Base-by-base conservation (phyloP, 441 rosid species). In the Caryocar brasiliense region DNA sequence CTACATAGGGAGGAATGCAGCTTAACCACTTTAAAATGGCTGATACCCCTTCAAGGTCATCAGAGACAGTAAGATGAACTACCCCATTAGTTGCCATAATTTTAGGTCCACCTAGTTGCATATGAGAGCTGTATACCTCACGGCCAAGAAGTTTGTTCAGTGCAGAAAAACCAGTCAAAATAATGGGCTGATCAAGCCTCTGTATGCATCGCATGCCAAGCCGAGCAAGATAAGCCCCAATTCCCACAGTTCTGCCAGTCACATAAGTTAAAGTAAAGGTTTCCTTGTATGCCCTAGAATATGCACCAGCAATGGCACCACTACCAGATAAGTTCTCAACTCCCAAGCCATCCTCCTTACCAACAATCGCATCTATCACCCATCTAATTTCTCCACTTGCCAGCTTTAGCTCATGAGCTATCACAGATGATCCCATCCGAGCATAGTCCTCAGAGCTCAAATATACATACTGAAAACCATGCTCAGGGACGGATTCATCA, bases 51-150 rank as follows among this genome's bases (percentile, higher is more conserved):
- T 89, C 97, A 30, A 93, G 96, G 69, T 93, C 99, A 75, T 87
- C 95, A n/a, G 96, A 78, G 51, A 93, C 99, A 3, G 97, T 84
- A 56, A 81, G 96, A 81, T 93, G 99, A 49, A 86, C 97, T 28
- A 93, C 99, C 47, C 99, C 99, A 63, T 93, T 93, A 40, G 97
- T 93, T 32, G 95, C 97, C 99, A 93, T 93, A 62, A 93, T 86
- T 75, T 93, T 93, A 2, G 99, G 99, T 24, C 99, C 99, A 54
- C 99, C 99, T 43, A 93, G 99, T 74, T 93, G 99, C 99, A 93
- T 93, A 73, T 93, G 99, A 55, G 99, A 93, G 72, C 99, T 93
- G 73, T 93, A 94, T 22, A 94, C 99, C 70, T 94, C 99, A 27
- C 99, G 91, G 37, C 99, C 99, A 38, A 94, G 99, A 54, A 94